These are phyloP conservation scores for Pseudopyrenochaeta lycopersici DNA, from an alignment of 2,329 filamentous ascomycete species.

Conservation along the genomic window DNA sequence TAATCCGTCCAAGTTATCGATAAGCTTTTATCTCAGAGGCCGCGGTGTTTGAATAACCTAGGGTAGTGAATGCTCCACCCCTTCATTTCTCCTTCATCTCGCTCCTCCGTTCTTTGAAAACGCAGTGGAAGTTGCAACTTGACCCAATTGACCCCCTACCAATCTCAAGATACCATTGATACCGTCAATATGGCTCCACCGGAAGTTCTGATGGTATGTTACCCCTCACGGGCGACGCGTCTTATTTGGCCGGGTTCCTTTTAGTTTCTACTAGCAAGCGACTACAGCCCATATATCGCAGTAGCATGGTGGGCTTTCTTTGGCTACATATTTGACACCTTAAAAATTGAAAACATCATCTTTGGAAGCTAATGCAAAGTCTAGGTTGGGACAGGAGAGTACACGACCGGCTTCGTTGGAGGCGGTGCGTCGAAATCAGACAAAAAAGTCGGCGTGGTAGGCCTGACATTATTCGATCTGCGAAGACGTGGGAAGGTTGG, in stretches of 20 bases:
- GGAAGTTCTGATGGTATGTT: slow-evolving; percentile 58
- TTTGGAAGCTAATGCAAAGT: slow-evolving; percentile 15
- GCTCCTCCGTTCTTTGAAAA: slow-evolving; percentile 1
- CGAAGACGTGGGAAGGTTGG: slow-evolving; percentile 87
- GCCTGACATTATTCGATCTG: slow-evolving; percentile 87
- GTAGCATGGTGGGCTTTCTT: slow-evolving; percentile 10
- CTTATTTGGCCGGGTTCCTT: neutral
- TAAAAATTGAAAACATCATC: neutral
- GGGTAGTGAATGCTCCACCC: slow-evolving; percentile 10
- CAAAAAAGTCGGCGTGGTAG: slow-evolving; percentile 96
- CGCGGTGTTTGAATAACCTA: slow-evolving; percentile 17
- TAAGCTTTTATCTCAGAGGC: slow-evolving; percentile 29
- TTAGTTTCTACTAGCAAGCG: slow-evolving; percentile 11
- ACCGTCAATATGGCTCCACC: slow-evolving; percentile 55
- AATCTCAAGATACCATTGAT: neutral
- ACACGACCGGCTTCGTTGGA: slow-evolving; percentile 94
- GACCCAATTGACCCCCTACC: slow-evolving; percentile 8
- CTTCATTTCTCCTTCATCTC: slow-evolving; percentile 12
- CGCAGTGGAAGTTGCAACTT: slow-evolving; percentile 5
- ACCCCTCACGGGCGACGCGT: slow-evolving; percentile 12
- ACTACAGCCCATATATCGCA: slow-evolving; percentile 16
- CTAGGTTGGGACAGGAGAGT: slow-evolving; percentile 88
- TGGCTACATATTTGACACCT: slow-evolving; percentile 1
- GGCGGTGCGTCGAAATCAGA: slow-evolving; percentile 84
- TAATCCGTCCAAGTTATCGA: slow-evolving; percentile 38